Percentiles rank a stretch among this genome's conserved stretches.
phyloP scores from a whole-genome alignment of 2,329 filamentous ascomycete species.

The Dactylellina drechsleri region DNA sequence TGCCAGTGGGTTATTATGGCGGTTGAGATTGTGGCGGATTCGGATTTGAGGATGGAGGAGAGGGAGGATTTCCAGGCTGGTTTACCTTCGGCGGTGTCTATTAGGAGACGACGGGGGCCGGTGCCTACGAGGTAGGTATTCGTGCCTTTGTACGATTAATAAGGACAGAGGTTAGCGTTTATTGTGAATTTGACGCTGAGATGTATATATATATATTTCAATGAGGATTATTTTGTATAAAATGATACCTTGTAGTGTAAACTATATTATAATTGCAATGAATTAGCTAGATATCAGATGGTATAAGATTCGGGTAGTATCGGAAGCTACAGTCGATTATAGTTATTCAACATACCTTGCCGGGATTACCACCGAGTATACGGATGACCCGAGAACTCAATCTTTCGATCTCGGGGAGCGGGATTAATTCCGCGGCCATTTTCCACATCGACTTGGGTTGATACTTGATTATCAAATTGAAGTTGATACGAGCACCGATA shows the following conservation, averaged over 20 bases:
- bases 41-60: conserved; percentile 71
- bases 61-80: conserved; percentile 77
- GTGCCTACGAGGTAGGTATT: conserved; percentile 94
- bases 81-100: conserved; percentile 89
- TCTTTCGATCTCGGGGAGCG: conserved; percentile 78
- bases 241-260: conserved; percentile 70
- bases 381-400: conserved; percentile 81
- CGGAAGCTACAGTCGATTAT: background rate
- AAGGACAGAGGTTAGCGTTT: background rate
- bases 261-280: conserved; percentile 62
- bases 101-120: conserved; percentile 76
- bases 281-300: conserved; percentile 34
- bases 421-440: conserved; percentile 64
- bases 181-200: background rate
- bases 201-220: background rate
- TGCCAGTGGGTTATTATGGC: conserved; percentile 93
- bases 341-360: conserved; percentile 70
- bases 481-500: background rate
- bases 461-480: background rate
- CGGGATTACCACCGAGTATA: conserved; percentile 88
- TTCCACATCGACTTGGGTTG: conserved; percentile 23
- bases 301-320: conserved; percentile 1
- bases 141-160: conserved; percentile 67
- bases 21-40: conserved; percentile 74
- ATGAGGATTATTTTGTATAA: background rate